These are phyloP conservation scores for Citrus inodora DNA, from an alignment of 345 rosid species.

Conservation along the genomic window DNA sequence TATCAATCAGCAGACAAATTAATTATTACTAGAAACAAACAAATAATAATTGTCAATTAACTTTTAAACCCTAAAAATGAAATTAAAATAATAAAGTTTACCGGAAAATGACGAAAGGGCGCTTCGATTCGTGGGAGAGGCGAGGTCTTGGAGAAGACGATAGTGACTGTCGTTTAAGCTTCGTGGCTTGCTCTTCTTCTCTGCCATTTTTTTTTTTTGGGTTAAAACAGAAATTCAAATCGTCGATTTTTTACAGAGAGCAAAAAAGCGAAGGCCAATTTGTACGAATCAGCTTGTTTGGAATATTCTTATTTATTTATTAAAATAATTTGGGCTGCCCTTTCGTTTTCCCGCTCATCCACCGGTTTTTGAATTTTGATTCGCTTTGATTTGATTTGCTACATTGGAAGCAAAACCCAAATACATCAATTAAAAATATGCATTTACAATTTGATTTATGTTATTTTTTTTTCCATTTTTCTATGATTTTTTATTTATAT, in stretches of 20 bases:
- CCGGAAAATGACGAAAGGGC: slow-evolving; percentile 28
- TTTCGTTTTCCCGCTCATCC: neutral
- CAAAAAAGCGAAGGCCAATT: neutral
- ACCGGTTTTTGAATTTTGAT: neutral
- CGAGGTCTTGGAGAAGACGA: slow-evolving; percentile 70
- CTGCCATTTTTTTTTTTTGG: slow-evolving; percentile 37
- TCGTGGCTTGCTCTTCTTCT: slow-evolving; percentile 48
- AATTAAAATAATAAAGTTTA: slow-evolving; percentile 1
- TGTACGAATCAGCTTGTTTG: neutral
- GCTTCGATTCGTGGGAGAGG: slow-evolving; percentile 50
- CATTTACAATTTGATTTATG: no score
- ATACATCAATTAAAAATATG: no score
- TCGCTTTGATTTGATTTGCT: neutral
- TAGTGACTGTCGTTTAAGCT: slow-evolving; percentile 86
- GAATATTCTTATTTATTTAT: no score
- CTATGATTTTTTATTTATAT: no score
- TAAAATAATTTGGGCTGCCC: neutral
- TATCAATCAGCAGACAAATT: neutral
- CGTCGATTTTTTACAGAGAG: neutral
- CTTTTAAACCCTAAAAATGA: neutral
- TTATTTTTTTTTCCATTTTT: no score
- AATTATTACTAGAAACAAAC: neutral
- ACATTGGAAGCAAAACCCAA: no score
- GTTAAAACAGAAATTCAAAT: neutral
- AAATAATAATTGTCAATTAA: neutral